Evolutionary conservation across 2,329 filamentous ascomycete genomes (phyloP), one percentile per base, ranked within the genome.

Genomic region (Colletotrichum melonis): DNA sequence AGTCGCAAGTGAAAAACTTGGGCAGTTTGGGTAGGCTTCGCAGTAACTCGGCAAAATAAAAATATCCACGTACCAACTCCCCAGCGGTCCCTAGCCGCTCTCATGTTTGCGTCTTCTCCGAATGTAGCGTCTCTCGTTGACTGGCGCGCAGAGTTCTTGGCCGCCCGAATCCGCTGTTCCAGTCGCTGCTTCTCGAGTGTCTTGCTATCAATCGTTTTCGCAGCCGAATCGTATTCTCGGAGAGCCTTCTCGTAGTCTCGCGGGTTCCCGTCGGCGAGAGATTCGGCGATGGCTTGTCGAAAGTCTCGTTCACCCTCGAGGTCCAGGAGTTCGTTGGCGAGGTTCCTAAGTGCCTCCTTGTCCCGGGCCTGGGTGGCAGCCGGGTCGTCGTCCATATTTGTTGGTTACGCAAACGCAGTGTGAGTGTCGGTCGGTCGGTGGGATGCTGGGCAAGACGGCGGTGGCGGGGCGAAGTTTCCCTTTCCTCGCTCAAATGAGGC

Each of bases 271-370:
- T 63, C 63, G 12, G 49, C 57, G 49, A 32, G 38, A 19, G 72
- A 74, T 26, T 72, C 30, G 35, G 42, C 52, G 30, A 74, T 68
- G n/a, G 49, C 63, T 3, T 52, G 57, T 22, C 62, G 26, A 19
- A 72, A 24, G 26, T 67, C 62, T 32, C 52, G 35, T 54, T 74
- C 72, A 28, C 49, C 52, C 54, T 74, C 62, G n/a, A 72, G 57
- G n/a, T 67, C 67, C 28, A 73, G 60, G 5, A 73, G 46, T 35
- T 73, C 70, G 62, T 70, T 56, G 55, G 59, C 55, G 26, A 49
- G 35, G 3, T 55, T 38, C 16, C 38, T 26, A 38, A 73, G 58
- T 64, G 70, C 66, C 67, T 56, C 63, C 63, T 57, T 57, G 30
- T 73, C 57, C n/a, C 57, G 55, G 56, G 54, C 55, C 60, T 24